Conservation (phyloP, 2,329 filamentous ascomycete species). For the Colletotrichum sublineola region DNA sequence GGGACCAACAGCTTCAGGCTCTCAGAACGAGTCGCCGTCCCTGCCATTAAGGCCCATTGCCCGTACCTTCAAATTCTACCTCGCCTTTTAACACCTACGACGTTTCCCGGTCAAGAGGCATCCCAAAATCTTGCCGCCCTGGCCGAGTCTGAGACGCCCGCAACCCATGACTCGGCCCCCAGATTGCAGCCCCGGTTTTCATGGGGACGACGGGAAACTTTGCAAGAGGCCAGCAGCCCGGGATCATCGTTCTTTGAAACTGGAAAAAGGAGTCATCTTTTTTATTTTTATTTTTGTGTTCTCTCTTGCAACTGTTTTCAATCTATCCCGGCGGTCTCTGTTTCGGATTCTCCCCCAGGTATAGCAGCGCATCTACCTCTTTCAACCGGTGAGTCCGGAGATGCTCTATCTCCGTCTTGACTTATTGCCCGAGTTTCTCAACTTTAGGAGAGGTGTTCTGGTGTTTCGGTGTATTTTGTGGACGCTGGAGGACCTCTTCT, state of each 20-base stretch:
- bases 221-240: constrained; percentile 20
- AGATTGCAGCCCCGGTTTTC: constrained; percentile 37
- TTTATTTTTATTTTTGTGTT: background rate
- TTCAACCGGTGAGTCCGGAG: background rate
- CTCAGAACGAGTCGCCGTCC: too few relatives aligned
- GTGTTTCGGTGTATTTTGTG: background rate
- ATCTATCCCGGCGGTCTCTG: constrained; percentile 12
- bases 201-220: constrained; percentile 22
- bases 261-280: background rate
- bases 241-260: constrained; percentile 30
- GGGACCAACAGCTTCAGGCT: too few relatives aligned
- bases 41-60: too few relatives aligned
- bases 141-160: constrained; percentile 32
- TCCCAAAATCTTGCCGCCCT: background rate
- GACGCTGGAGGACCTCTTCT: background rate
- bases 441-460: background rate
- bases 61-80: background rate
- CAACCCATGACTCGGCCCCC: constrained; percentile 31
- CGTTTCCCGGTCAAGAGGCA: background rate
- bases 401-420: background rate
- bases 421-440: background rate
- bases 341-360: constrained; percentile 22
- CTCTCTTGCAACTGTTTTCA: constrained; percentile 6
- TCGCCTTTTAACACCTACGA: background rate
- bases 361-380: background rate